Percentiles rank a stretch among this genome's conserved stretches.
Evolutionary conservation across 75 land plant species (phyloP).

Genomic region (Gnetum montanum): DNA sequence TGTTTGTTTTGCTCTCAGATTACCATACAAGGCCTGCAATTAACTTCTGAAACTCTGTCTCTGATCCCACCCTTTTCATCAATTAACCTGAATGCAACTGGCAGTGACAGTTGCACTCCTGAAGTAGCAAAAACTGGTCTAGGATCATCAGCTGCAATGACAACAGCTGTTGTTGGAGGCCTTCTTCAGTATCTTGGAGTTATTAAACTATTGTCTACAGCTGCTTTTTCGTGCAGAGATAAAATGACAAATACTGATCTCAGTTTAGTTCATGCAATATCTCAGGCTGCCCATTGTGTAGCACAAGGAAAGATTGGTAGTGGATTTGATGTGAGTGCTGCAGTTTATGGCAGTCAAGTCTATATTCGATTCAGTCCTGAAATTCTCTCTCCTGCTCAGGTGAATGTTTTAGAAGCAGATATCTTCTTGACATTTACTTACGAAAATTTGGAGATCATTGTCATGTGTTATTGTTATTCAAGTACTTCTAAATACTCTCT

Average conservation of each 20-base stretch:
- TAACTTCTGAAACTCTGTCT: constrained; percentile 51
- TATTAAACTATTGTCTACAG: constrained; percentile 40
- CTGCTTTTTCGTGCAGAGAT: neutral
- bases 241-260: constrained; percentile 22
- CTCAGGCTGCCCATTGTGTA: constrained; percentile 93
- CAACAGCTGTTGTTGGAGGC: constrained; percentile 83
- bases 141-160: constrained; percentile 99
- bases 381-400: constrained; percentile 76
- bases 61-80: constrained; percentile 77
- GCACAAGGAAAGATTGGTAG: constrained; percentile 98
- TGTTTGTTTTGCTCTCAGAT: constrained; percentile 31
- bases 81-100: constrained; percentile 58
- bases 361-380: constrained; percentile 89
- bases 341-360: constrained; percentile 96
- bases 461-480: too few relatives aligned
- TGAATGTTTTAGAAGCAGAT: too few relatives aligned
- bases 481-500: too few relatives aligned
- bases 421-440: too few relatives aligned
- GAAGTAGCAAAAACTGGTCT: constrained; percentile 98
- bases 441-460: too few relatives aligned
- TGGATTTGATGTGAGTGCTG: constrained; percentile 99
- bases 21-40: constrained; percentile 75
- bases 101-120: constrained; percentile 39
- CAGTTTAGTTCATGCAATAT: constrained; percentile 65
- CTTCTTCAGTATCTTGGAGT: constrained; percentile 82